Percentiles rank a stretch among this genome's conserved stretches.
These are phyloP conservation scores for Microcyclosporella mali DNA, from an alignment of 2,329 filamentous ascomycete genomes.

Conservation along the genomic window DNA sequence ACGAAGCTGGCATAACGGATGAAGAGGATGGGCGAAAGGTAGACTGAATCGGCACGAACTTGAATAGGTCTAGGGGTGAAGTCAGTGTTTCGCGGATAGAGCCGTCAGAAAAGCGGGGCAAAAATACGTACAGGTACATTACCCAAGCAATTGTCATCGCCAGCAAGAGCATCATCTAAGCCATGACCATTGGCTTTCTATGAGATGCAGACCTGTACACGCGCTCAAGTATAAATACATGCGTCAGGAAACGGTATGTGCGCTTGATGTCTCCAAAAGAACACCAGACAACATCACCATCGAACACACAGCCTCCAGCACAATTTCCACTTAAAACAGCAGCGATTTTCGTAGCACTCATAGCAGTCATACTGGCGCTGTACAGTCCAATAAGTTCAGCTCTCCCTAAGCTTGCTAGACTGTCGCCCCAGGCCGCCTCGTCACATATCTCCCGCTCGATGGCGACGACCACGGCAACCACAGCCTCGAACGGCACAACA, in stretches of 20 bases:
- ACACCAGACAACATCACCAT: conserved; percentile 4
- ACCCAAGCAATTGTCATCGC: conserved; percentile 2
- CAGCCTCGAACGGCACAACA: conserved; percentile 20
- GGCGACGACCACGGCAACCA: conserved; percentile 27
- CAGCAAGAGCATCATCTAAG: background rate
- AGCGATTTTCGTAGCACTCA: conserved; percentile 28
- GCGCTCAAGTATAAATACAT: conserved; percentile 14
- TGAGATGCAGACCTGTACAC: background rate
- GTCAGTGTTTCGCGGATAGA: no score
- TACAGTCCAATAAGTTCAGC: conserved; percentile 35
- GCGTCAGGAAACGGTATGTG: conserved; percentile 4
- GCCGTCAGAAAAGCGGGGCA: no score
- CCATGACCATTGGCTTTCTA: background rate
- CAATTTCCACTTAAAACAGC: conserved; percentile 22
- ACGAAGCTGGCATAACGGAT: no score
- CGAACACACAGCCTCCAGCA: conserved; percentile 4
- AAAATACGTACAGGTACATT: no score
- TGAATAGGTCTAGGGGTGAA: no score
- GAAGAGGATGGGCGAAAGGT: no score
- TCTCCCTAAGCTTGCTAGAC: conserved; percentile 31
- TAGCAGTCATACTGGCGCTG: conserved; percentile 44
- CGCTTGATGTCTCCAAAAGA: conserved; percentile 23
- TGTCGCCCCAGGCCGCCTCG: no score
- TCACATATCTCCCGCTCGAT: conserved; percentile 30
- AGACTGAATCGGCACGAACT: no score